Evolutionary conservation across 257 asterid genomes (phyloP).

Genomic region (Galeopsis tetrahit): DNA sequence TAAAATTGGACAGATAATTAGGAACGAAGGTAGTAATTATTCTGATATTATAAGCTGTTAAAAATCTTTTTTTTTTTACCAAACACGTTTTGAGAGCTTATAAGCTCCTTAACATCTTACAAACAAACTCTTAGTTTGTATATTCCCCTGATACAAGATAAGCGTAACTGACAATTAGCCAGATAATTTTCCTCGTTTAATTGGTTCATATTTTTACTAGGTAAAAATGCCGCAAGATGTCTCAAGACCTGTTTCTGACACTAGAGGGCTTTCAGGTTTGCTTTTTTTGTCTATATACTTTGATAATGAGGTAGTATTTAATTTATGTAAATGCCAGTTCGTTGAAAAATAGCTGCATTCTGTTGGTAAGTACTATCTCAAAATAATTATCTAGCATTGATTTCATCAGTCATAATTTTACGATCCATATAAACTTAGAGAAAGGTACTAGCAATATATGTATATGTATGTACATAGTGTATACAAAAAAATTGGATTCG

Average conservation of each 20-base stretch:
- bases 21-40: too few relatives aligned
- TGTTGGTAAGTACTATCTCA: not conserved
- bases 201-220: conserved; percentile 42
- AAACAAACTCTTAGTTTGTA: not conserved
- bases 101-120: too few relatives aligned
- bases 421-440: not conserved
- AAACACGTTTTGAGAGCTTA: too few relatives aligned
- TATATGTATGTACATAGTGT: not conserved
- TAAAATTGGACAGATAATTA: too few relatives aligned
- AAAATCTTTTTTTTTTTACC: too few relatives aligned
- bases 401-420: not conserved
- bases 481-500: not conserved
- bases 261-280: conserved; percentile 93
- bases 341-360: not conserved
- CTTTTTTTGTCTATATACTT: conserved; percentile 24
- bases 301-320: not conserved
- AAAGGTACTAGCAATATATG: too few relatives aligned
- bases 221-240: conserved; percentile 98
- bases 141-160: conserved; percentile 14
- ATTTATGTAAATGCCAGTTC: not conserved
- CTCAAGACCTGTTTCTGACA: conserved; percentile 76
- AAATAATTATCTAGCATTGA: not conserved
- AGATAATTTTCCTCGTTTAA: conserved; percentile 28
- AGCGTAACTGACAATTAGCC: conserved; percentile 12
- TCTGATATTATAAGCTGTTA: too few relatives aligned